Evolutionary conservation across 345 rosid species (phyloP).

Genomic region (Camelina neglecta): DNA sequence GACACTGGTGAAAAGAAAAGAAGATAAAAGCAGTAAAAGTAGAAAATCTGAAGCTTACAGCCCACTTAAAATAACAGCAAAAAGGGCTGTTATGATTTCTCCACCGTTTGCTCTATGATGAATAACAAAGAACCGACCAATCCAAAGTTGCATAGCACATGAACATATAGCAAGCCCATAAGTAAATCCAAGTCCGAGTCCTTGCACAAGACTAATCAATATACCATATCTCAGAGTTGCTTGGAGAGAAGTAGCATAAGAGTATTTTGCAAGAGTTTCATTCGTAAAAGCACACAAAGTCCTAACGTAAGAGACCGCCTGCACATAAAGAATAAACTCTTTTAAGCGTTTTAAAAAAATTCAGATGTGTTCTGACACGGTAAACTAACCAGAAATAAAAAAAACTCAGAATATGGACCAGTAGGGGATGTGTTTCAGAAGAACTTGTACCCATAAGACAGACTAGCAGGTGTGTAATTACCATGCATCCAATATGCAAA

Average conservation of each 20-base stretch:
- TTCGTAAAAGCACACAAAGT: conserved; percentile 97
- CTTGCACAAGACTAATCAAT: conserved; percentile 97
- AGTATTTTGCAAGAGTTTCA: conserved; percentile 97
- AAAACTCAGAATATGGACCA: conserved; percentile 10
- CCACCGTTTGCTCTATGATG: conserved; percentile 78
- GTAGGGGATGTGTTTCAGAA: conserved; percentile 23
- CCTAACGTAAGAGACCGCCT: conserved; percentile 90
- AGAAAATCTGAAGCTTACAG: conserved; percentile 71
- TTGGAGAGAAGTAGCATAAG: conserved; percentile 97
- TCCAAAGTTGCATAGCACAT: conserved; percentile 98
- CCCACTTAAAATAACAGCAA: conserved; percentile 97
- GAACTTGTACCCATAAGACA: conserved; percentile 15
- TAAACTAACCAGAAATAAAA: conserved; percentile 26
- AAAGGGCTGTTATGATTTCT: conserved; percentile 89
- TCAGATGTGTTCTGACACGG: background rate
- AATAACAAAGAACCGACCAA: conserved; percentile 85
- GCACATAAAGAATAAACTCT: conserved; percentile 47
- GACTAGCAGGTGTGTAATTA: conserved; percentile 1
- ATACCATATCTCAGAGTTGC: conserved; percentile 98
- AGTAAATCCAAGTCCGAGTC: conserved; percentile 99
- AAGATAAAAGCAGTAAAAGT: conserved; percentile 29
- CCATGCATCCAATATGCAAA: conserved; percentile 15
- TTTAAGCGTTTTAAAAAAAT: conserved; percentile 20
- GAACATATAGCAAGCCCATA: conserved; percentile 99
- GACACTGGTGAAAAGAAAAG: conserved; percentile 17